Evolutionary conservation across 2,329 filamentous ascomycete genomes (phyloP), one percentile per base, ranked within the genome.

Genomic region (Blastomyces gilchristii): DNA sequence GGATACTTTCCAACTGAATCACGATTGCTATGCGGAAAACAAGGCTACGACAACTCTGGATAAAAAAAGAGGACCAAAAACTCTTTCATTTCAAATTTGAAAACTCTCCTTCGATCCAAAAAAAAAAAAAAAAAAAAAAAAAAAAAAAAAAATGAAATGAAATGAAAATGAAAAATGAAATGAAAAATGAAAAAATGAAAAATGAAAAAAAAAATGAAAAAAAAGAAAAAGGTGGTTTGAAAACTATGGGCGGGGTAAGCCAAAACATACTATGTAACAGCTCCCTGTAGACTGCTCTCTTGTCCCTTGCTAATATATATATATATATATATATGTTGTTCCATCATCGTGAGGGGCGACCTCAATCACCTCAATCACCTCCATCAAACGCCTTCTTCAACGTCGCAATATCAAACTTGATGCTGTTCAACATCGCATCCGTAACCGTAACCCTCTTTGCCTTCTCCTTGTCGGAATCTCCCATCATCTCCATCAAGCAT

Each of bases 391-490:
- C 77, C 64, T 73, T 73, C 65, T 71, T 69, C 65, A 80, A 62
- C 50, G 63, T 73, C 8, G 68, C 71, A 67, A 80, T 74, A 59
- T 80, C 73, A 57, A 80, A 61, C 71, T 80, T 80, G 70, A 73
- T 74, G 76, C 79, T 78, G 34, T 66, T 65, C 73, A 78, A 71
- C 75, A 81, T 79, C 4, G 72, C 74, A 52, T 61, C 71, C 57
- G 73, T 68, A 6, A 67, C 71, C 57, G 73, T 68, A 6, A 67
- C 69, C 18, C 71, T 70, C 47, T 70, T 74, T 63, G 69, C 76
- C 67, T 67, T 69, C 52, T 16, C 65, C 53, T 56, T 31, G 61
- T 79, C 75, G 45, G 71, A 66, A n/a, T 71, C 69, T 1, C 64
- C 58, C 64, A 79, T 61, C 68, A 76, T 69, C 62, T 73, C 69